Conservation (phyloP, 768 basidiomycete genomes). For the Agaricus bisporus region DNA sequence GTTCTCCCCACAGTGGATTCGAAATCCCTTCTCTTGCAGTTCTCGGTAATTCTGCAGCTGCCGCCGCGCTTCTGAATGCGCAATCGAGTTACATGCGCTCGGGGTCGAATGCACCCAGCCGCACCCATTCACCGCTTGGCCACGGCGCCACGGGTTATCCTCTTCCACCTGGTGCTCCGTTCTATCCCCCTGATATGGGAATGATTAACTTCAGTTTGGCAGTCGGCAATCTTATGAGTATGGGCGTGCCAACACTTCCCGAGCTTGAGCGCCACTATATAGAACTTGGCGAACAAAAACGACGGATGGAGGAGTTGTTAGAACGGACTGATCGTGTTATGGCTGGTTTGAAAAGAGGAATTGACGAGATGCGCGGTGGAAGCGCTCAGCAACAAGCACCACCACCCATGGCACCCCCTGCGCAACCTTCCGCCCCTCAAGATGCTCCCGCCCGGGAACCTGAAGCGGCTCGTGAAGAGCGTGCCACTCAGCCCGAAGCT, state of each 20-base stretch:
- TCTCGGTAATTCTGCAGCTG: conserved; percentile 26
- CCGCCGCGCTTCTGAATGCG: conserved; percentile 29
- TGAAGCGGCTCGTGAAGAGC: background rate
- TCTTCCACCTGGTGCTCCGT: conserved; percentile 15
- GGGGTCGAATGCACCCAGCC: conserved; percentile 60
- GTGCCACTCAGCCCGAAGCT: background rate
- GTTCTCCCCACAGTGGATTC: conserved; percentile 35
- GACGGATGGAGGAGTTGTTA: conserved; percentile 66
- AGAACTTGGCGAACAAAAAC: conserved; percentile 57
- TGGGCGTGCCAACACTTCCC: conserved; percentile 36
- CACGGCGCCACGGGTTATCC: conserved; percentile 30
- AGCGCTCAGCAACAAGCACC: conserved; percentile 2
- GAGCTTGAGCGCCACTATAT: conserved; percentile 73
- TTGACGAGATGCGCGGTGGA: conserved; percentile 65
- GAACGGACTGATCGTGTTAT: conserved; percentile 71
- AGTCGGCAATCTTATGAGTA: conserved; percentile 27
- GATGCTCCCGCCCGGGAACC: conserved; percentile 14
- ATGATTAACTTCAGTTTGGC: conserved; percentile 25
- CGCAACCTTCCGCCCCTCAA: conserved; percentile 10
- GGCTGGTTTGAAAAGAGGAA: conserved; percentile 60
- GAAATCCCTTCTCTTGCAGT: conserved; percentile 56
- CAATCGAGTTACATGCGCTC: conserved; percentile 58
- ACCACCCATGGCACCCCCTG: conserved; percentile 7
- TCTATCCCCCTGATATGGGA: conserved; percentile 19
- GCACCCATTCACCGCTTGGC: conserved; percentile 66